These are phyloP conservation scores for Omphalotus olearius DNA, from an alignment of 1,284 basidiomycete genomes.

Conservation along the genomic window DNA sequence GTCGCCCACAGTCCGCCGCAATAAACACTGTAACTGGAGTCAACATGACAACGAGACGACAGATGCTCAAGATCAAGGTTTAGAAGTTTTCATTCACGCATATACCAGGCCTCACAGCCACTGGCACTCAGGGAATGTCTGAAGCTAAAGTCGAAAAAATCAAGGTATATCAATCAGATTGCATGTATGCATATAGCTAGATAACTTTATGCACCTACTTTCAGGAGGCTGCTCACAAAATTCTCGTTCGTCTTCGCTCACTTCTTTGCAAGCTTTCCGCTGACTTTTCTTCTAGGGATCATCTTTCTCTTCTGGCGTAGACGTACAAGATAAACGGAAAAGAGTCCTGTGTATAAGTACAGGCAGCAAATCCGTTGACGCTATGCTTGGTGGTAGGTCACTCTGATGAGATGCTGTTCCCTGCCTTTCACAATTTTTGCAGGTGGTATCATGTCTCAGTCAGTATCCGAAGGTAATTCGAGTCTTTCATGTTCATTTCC, in stretches of 20 bases:
- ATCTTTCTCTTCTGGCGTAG: constrained; percentile 85
- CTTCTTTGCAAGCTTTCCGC: not conserved
- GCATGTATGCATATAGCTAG: constrained; percentile 1
- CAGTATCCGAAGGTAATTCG: constrained; percentile 78
- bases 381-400: constrained; percentile 73
- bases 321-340: constrained; percentile 82
- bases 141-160: constrained; percentile 95
- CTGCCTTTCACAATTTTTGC: constrained; percentile 6
- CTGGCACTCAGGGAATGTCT: constrained; percentile 62
- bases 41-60: constrained; percentile 82
- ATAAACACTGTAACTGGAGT: constrained; percentile 80
- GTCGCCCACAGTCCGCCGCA: constrained; percentile 49
- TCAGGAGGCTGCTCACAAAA: constrained; percentile 84
- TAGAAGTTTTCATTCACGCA: constrained; percentile 6
- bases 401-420: not conserved
- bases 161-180: constrained; percentile 51
- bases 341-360: constrained; percentile 80
- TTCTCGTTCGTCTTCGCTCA: constrained; percentile 47
- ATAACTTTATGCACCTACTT: not conserved
- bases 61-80: constrained; percentile 90
- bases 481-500: constrained; percentile 5
- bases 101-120: constrained; percentile 15
- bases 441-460: constrained; percentile 88
- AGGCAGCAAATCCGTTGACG: constrained; percentile 88
- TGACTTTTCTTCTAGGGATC: constrained; percentile 55